These are phyloP conservation scores for Vigna unguiculata DNA, from an alignment of 306 rosid genomes.

Conservation along the genomic window DNA sequence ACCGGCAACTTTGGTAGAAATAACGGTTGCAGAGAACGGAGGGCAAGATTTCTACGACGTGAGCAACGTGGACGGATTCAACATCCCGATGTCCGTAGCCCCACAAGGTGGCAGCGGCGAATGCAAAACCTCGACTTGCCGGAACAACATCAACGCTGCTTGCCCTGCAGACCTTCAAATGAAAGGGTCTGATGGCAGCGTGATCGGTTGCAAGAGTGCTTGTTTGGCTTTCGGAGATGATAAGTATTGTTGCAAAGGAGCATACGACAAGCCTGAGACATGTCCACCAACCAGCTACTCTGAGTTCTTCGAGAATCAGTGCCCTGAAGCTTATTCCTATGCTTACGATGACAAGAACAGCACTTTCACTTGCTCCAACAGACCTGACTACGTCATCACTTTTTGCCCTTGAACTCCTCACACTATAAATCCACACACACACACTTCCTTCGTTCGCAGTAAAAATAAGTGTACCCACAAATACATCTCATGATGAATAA, in stretches of 20 bases:
- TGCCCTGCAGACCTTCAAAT: constrained; percentile 31
- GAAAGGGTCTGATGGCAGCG: constrained; percentile 27
- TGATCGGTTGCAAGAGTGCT: constrained; percentile 52
- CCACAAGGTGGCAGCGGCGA: background rate
- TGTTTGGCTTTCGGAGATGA: constrained; percentile 33
- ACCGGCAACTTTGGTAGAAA: constrained; percentile 41
- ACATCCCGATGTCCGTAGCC: background rate
- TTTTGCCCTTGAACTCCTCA: constrained; percentile 38
- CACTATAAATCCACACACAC: no score
- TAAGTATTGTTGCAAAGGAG: constrained; percentile 43
- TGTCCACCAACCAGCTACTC: constrained; percentile 37
- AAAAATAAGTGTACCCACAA: background rate
- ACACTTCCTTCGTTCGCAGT: no score
- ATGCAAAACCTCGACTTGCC: constrained; percentile 13
- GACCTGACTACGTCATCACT: constrained; percentile 39
- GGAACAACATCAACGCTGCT: background rate
- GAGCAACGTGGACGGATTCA: constrained; percentile 26
- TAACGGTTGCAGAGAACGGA: background rate
- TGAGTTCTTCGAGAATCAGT: constrained; percentile 22
- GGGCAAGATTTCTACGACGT: constrained; percentile 43
- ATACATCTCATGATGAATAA: background rate
- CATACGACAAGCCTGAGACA: background rate
- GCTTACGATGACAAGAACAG: constrained; percentile 36
- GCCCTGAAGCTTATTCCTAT: background rate
- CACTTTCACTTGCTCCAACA: constrained; percentile 44